Base-by-base conservation (phyloP, 2,329 filamentous ascomycete species). In the Alternaria triticimaculans region DNA sequence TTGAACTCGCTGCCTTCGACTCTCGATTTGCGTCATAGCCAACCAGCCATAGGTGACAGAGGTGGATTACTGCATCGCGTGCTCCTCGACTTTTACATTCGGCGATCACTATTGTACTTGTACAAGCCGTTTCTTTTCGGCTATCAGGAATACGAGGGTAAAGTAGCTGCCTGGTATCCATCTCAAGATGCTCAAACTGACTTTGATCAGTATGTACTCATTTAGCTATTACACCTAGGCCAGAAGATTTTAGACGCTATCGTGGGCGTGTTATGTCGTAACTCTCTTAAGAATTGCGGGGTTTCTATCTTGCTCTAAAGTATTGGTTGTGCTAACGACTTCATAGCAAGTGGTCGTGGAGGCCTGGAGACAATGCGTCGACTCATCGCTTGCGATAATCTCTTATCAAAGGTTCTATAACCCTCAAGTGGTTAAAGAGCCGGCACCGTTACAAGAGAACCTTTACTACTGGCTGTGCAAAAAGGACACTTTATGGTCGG, bases 391-490 rank as follows among this genome's bases (percentile, higher is more conserved):
- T 8, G 61, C 55, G 14, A 70, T 74, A 8, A 61, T 74, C 21
- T 72, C 72, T 3, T 73, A 73, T 23, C 62, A 67, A 45, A 64
- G 65, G 15, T 56, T 70, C 5, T 71, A 67, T 43, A 61, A 60
- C 5, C 21, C 64, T 6, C 48, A 28, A 8, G 48, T 21, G 4
- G 20, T 63, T 6, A 60, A 58, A 25, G 44, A 46, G 5, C 62
- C 46, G 8, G 53, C 62, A 15, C 60, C 55, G 25, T 48, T 58
- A 14, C 65, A 67, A 11, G 62, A 71, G 68, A 70, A 76, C 33
- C 66, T 76, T 11, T 80, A 78, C 64, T 71, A 74, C 26, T 55
- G 59, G 2, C 62, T 73, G 30, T 79, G 72, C 58, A 75, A 75
- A 14, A 70, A 66, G 7, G 77, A 80, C 41, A 63, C 78, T 8